Conservation (phyloP, 176 grass and related monocot species). For the Secale cereale region DNA sequence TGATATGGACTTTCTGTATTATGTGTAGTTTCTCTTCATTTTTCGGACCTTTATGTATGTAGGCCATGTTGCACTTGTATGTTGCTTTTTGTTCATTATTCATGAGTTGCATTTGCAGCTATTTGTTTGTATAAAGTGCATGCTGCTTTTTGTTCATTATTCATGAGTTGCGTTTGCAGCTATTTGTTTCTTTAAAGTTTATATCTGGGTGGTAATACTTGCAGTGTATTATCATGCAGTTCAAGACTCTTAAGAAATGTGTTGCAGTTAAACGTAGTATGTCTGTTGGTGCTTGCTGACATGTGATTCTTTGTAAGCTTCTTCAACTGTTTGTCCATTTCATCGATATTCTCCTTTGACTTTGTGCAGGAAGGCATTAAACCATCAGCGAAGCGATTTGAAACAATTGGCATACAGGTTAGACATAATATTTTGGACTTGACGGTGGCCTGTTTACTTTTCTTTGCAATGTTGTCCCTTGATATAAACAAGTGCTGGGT, state of each 20-base stretch:
- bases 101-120: not conserved
- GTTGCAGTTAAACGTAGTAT: not conserved
- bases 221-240: not conserved
- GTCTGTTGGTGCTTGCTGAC: not conserved
- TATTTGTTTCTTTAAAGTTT: not conserved
- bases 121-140: slow-evolving; percentile 1
- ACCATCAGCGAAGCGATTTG: slow-evolving; percentile 30
- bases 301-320: not conserved
- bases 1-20: not conserved
- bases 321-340: not conserved
- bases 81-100: not conserved
- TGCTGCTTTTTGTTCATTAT: not conserved
- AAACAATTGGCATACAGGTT: slow-evolving; percentile 35
- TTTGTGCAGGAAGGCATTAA: slow-evolving; percentile 44
- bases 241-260: not conserved
- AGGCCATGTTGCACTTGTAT: not conserved
- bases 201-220: not conserved
- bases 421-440: not conserved
- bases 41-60: not conserved
- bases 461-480: not conserved
- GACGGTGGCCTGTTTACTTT: not conserved
- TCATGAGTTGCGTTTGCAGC: not conserved
- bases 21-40: not conserved
- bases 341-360: not conserved
- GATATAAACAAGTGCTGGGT: not conserved